Conservation (phyloP, 108 stramenopile species). For the Fistulifera pelliculosa region DNA sequence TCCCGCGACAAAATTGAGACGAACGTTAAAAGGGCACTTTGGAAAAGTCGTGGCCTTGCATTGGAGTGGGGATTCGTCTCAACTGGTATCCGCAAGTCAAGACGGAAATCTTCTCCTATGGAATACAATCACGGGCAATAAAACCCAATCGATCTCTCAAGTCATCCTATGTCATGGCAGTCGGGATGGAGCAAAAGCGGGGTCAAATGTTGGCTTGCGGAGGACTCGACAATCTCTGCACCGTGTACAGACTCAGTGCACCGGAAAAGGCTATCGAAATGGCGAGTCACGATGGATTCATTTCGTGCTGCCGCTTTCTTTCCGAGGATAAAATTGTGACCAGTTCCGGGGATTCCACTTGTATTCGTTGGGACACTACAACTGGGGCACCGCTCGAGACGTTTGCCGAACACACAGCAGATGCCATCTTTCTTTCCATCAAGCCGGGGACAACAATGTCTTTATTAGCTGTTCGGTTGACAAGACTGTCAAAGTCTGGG, state of each 20-base stretch:
- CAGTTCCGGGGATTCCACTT: constrained; percentile 92
- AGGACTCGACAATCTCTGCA: constrained; percentile 98
- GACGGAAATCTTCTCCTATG: constrained; percentile 98
- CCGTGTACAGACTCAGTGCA: constrained; percentile 85
- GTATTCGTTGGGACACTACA: constrained; percentile 94
- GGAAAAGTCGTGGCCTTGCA: constrained; percentile 97
- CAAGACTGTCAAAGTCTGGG: constrained; percentile 95
- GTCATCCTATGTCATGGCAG: constrained; percentile 98
- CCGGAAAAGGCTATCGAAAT: constrained; percentile 65
- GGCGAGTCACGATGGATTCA: constrained; percentile 97
- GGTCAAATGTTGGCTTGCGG: constrained; percentile 94
- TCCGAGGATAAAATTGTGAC: constrained; percentile 83
- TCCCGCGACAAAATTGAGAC: constrained; percentile 55
- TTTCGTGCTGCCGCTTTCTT: constrained; percentile 96
- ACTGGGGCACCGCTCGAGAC: constrained; percentile 57
- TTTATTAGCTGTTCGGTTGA: constrained; percentile 96
- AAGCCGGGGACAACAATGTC: constrained; percentile 71
- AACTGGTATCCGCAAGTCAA: constrained; percentile 89
- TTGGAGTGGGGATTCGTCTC: constrained; percentile 84
- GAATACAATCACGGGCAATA: constrained; percentile 91
- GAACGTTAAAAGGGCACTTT: constrained; percentile 90
- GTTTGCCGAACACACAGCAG: constrained; percentile 92
- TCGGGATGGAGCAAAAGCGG: constrained; percentile 92
- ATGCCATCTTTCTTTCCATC: constrained; percentile 89
- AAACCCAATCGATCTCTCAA: constrained; percentile 84